A percentile compares a stretch with the other conserved stretches of the same genome.
Evolutionary conservation across 495 filamentous ascomycete species (phyloP).

Genomic region (Aspergillus hancockii): DNA sequence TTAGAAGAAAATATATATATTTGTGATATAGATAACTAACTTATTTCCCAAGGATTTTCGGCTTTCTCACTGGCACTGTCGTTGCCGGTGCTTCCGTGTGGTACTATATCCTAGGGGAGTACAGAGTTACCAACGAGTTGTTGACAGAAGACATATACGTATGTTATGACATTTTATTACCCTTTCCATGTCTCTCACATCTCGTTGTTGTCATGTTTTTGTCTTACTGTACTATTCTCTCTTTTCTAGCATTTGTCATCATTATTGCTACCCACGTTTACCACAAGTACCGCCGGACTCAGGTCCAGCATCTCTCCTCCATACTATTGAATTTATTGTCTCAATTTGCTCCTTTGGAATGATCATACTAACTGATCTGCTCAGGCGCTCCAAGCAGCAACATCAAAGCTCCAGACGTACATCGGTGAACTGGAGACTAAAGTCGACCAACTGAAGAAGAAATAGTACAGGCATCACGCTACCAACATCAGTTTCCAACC

Average conservation of each 20-base stretch:
- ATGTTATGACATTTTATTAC: conserved; percentile 43
- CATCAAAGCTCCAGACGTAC: conserved; percentile 81
- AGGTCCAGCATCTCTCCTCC: background rate
- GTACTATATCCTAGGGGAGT: conserved; percentile 89
- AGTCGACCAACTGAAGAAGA: conserved; percentile 68
- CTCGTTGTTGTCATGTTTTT: background rate
- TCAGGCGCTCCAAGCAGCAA: conserved; percentile 84
- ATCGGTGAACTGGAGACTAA: conserved; percentile 80
- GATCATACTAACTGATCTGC: conserved; percentile 6
- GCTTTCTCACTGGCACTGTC: conserved; percentile 86
- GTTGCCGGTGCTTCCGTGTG: conserved; percentile 80
- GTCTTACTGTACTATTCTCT: conserved; percentile 10
- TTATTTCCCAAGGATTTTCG: conserved; percentile 69
- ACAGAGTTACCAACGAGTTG: conserved; percentile 89
- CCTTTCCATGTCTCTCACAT: conserved; percentile 1
- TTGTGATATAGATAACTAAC: conserved; percentile 10
- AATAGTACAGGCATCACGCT: conserved; percentile 24
- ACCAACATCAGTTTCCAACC: background rate
- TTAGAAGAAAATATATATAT: background rate
- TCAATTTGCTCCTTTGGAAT: background rate
- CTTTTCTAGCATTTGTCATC: background rate
- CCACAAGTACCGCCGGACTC: background rate
- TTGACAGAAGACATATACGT: conserved; percentile 96
- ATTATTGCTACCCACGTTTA: background rate
- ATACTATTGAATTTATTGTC: background rate